These are phyloP conservation scores for Mycena floridula DNA, from an alignment of 768 basidiomycete genomes.

Conservation along the genomic window DNA sequence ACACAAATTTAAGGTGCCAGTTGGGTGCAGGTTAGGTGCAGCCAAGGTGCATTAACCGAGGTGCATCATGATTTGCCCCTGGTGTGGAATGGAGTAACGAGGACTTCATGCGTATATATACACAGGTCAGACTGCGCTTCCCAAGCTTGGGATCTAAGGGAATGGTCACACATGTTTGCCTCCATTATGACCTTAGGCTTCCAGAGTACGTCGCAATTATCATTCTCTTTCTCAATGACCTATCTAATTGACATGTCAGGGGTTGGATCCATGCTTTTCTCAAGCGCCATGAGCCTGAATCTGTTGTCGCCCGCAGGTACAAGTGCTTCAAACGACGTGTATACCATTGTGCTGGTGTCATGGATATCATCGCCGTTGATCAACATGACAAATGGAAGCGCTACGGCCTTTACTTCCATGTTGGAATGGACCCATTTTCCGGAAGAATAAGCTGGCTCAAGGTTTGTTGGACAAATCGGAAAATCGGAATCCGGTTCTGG, in stretches of 20 bases:
- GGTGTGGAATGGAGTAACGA: neutral
- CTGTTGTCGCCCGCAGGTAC: no score
- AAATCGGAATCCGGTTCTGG: no score
- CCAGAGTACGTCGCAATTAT: conserved; percentile 1
- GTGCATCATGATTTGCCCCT: no score
- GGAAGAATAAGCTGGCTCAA: conserved; percentile 28
- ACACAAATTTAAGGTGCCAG: no score
- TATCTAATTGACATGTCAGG: no score
- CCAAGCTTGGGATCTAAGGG: conserved; percentile 4
- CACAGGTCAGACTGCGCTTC: conserved; percentile 2
- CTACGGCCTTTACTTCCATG: conserved; percentile 30
- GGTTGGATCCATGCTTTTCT: no score
- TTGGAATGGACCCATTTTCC: conserved; percentile 28
- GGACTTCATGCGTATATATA: neutral
- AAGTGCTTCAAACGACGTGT: no score
- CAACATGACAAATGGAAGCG: conserved; percentile 43
- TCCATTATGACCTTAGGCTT: neutral
- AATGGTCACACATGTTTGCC: conserved; percentile 1
- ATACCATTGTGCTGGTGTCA: no score
- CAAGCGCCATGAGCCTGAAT: no score
- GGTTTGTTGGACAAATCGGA: conserved; percentile 37
- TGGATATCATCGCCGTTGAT: conserved; percentile 28
- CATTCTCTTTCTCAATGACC: no score
- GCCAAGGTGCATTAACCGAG: no score
- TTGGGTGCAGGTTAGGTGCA: no score